These are phyloP conservation scores for Aspergillus amoenus DNA, from an alignment of 2,329 filamentous ascomycete genomes.

Conservation along the genomic window DNA sequence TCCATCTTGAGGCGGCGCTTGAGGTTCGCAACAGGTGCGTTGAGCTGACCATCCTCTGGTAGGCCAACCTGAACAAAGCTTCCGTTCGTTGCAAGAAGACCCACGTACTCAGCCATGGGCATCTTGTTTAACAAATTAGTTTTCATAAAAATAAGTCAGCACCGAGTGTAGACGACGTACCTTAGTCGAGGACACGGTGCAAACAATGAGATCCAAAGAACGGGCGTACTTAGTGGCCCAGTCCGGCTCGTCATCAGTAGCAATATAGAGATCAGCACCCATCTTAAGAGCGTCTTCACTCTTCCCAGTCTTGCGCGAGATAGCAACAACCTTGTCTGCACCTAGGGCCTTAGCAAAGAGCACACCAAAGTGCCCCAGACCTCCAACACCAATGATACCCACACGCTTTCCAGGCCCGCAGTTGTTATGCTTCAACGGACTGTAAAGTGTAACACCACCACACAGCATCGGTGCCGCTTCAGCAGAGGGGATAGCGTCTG, in stretches of 20 bases:
- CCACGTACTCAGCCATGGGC: slow-evolving; percentile 63
- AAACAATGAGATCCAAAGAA: slow-evolving; percentile 57
- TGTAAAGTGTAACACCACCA: slow-evolving; percentile 72
- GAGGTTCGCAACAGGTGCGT: slow-evolving; percentile 56
- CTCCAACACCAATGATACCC: slow-evolving; percentile 71
- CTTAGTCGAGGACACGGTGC: slow-evolving; percentile 56
- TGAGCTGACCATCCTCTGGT: slow-evolving; percentile 58
- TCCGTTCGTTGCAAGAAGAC: slow-evolving; percentile 59
- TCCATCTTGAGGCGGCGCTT: slow-evolving; percentile 55
- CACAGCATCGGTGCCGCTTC: slow-evolving; percentile 72
- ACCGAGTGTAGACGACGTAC: slow-evolving; percentile 12
- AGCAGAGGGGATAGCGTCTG: slow-evolving; percentile 49
- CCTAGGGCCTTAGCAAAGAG: slow-evolving; percentile 71
- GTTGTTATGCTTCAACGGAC: slow-evolving; percentile 66
- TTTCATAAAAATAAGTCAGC: not conserved
- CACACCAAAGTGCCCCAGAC: slow-evolving; percentile 71
- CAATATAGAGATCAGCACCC: slow-evolving; percentile 57
- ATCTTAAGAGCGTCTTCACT: slow-evolving; percentile 53
- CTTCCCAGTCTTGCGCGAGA: slow-evolving; percentile 54
- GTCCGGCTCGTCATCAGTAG: slow-evolving; percentile 55
- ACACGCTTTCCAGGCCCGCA: slow-evolving; percentile 71
- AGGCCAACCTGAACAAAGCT: slow-evolving; percentile 65
- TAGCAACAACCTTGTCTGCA: slow-evolving; percentile 61
- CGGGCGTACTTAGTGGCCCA: slow-evolving; percentile 52
- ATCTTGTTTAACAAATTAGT: slow-evolving; percentile 41